phyloP scores from a whole-genome alignment of 768 basidiomycete genomes.

The Fibroporia radiculosa region DNA sequence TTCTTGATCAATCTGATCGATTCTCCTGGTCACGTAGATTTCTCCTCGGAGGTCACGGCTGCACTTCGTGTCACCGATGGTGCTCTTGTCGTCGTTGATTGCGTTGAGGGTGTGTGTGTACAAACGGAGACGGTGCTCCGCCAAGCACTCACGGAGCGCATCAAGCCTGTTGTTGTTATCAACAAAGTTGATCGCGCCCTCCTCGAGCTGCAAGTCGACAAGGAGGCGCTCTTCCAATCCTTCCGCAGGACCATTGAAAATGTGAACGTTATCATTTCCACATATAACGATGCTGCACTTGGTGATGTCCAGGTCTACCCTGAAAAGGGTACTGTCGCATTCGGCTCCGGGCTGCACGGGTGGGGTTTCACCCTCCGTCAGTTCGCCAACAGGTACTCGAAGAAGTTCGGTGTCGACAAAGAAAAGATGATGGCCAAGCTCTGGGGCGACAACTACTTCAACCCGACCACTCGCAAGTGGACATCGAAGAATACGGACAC shows the following conservation, averaged over 20 bases:
- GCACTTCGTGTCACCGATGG: slow-evolving; percentile 99
- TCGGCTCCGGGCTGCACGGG: slow-evolving; percentile 98
- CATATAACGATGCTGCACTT: slow-evolving; percentile 87
- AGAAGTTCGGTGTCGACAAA: slow-evolving; percentile 99
- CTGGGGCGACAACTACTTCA: slow-evolving; percentile 99
- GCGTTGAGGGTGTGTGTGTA: slow-evolving; percentile 98
- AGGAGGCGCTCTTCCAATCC: slow-evolving; percentile 96
- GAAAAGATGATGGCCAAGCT: slow-evolving; percentile 97
- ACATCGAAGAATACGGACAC: slow-evolving; percentile 65
- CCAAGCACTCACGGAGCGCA: slow-evolving; percentile 94
- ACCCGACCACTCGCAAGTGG: slow-evolving; percentile 96
- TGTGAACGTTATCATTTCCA: slow-evolving; percentile 98
- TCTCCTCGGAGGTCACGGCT: slow-evolving; percentile 99
- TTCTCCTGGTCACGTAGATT: slow-evolving; percentile 99
- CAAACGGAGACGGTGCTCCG: slow-evolving; percentile 99
- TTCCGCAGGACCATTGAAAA: slow-evolving; percentile 97
- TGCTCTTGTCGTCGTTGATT: slow-evolving; percentile 99
- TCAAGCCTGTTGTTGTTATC: slow-evolving; percentile 99
- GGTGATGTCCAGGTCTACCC: slow-evolving; percentile 99
- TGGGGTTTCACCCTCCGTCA: slow-evolving; percentile 99
- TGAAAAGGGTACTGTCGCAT: slow-evolving; percentile 96
- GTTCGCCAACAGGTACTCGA: slow-evolving; percentile 89
- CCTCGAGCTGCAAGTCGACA: slow-evolving; percentile 94
- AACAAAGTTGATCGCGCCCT: slow-evolving; percentile 99
- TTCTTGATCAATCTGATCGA: slow-evolving; percentile 99